Evolutionary conservation across 352 stramenopile genomes (phyloP).

Genomic region (Globisporangium recalcitrans): DNA sequence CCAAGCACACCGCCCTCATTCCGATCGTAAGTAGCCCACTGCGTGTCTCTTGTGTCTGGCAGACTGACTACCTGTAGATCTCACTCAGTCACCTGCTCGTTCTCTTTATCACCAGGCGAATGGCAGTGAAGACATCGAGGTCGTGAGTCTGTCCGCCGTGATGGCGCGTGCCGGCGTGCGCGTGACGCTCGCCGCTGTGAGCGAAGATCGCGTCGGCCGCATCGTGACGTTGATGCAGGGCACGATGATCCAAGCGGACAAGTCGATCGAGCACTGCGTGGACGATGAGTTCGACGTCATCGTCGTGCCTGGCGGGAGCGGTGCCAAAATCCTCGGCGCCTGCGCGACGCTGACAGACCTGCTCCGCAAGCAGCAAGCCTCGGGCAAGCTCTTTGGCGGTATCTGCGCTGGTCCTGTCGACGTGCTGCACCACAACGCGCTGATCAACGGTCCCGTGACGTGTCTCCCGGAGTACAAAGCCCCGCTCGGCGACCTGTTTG

Average conservation of each 20-base stretch:
- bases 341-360: constrained; percentile 37
- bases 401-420: constrained; percentile 49
- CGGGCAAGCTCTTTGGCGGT: constrained; percentile 44
- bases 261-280: constrained; percentile 52
- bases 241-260: constrained; percentile 54
- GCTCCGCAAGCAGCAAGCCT: constrained; percentile 46
- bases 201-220: constrained; percentile 35
- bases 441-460: constrained; percentile 39
- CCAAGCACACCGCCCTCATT: constrained; percentile 58
- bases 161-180: constrained; percentile 54
- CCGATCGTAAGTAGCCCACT: constrained; percentile 38
- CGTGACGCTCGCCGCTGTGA: constrained; percentile 54
- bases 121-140: constrained; percentile 64
- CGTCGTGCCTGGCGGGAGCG: constrained; percentile 51
- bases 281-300: constrained; percentile 61
- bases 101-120: constrained; percentile 24
- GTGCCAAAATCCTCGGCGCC: constrained; percentile 41
- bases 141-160: constrained; percentile 43
- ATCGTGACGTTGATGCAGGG: constrained; percentile 53
- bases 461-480: constrained; percentile 30
- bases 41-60: background rate
- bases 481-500: constrained; percentile 44
- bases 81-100: background rate
- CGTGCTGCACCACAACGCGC: constrained; percentile 49
- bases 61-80: background rate